Evolutionary conservation across 768 basidiomycete genomes (phyloP).

Genomic region (Tylopilus subfusipes): DNA sequence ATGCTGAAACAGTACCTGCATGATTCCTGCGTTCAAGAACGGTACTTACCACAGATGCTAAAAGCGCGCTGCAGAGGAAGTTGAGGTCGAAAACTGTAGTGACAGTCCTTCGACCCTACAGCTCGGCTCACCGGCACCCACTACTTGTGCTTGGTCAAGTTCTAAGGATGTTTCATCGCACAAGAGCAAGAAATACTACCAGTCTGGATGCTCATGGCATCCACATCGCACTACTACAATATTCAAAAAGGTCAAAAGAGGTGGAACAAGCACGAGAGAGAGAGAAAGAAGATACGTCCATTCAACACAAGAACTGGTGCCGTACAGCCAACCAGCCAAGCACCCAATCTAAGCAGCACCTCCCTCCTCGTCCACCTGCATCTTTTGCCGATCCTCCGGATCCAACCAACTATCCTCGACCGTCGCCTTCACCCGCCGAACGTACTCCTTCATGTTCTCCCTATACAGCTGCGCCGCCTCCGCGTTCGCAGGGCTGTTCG

Average conservation of each 20-base stretch:
- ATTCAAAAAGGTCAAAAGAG: neutral
- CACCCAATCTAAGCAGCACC: neutral
- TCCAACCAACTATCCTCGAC: constrained; percentile 97
- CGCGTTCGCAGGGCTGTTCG: constrained; percentile 96
- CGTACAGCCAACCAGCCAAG: neutral
- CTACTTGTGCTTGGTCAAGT: neutral
- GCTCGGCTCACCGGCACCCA: no score
- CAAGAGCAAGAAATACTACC: neutral
- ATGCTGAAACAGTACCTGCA: no score
- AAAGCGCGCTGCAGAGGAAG: no score
- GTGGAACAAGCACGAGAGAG: constrained; percentile 2
- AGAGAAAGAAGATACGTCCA: neutral
- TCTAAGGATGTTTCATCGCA: neutral
- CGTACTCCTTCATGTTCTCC: constrained; percentile 99
- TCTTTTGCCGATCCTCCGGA: constrained; percentile 61
- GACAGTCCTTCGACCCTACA: no score
- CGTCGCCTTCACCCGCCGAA: constrained; percentile 85
- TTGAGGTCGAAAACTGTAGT: no score
- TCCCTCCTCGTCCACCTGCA: constrained; percentile 37
- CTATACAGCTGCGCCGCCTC: constrained; percentile 96
- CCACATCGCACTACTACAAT: neutral
- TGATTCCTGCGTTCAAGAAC: no score
- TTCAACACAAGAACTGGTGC: neutral
- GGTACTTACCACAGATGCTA: no score
- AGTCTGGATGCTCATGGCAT: neutral